Conservation (phyloP, 805 yeast species). For the Alloascoidea africana region DNA sequence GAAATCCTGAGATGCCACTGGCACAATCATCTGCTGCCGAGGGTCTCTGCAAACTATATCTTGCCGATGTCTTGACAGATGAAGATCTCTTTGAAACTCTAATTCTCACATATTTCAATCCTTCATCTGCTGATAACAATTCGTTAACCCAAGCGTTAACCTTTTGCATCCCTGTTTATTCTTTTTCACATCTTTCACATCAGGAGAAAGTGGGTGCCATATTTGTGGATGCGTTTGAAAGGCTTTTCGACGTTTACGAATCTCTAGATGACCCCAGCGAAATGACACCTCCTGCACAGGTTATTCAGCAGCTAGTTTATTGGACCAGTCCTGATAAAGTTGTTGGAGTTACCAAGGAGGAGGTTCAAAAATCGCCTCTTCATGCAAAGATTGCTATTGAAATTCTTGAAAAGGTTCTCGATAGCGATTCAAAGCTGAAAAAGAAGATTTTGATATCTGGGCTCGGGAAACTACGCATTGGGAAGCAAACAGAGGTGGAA, state of each 20-base stretch:
- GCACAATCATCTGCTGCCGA: constrained; percentile 72
- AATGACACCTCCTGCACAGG: constrained; percentile 27
- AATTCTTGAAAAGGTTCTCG: constrained; percentile 32
- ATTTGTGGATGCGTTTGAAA: constrained; percentile 34
- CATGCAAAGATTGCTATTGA: constrained; percentile 45
- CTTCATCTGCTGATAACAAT: constrained; percentile 44
- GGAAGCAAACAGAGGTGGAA: constrained; percentile 15
- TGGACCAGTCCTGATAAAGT: constrained; percentile 77
- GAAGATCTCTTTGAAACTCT: constrained; percentile 59
- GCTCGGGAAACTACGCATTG: constrained; percentile 32
- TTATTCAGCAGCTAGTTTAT: constrained; percentile 56
- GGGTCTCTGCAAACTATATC: constrained; percentile 67
- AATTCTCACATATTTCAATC: constrained; percentile 61
- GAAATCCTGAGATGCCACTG: constrained; percentile 24
- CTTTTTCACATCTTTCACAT: constrained; percentile 59
- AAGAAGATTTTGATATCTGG: constrained; percentile 38
- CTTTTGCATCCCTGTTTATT: constrained; percentile 79
- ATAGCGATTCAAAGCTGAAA: constrained; percentile 31
- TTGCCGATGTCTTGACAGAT: constrained; percentile 63
- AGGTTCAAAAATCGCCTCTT: constrained; percentile 24
- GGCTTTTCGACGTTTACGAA: constrained; percentile 33
- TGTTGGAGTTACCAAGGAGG: constrained; percentile 31
- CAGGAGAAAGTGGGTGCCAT: constrained; percentile 44
- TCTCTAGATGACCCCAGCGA: constrained; percentile 18
- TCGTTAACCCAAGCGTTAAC: constrained; percentile 66